Conservation (phyloP, 495 filamentous ascomycete species). For the Penicillium angulare region DNA sequence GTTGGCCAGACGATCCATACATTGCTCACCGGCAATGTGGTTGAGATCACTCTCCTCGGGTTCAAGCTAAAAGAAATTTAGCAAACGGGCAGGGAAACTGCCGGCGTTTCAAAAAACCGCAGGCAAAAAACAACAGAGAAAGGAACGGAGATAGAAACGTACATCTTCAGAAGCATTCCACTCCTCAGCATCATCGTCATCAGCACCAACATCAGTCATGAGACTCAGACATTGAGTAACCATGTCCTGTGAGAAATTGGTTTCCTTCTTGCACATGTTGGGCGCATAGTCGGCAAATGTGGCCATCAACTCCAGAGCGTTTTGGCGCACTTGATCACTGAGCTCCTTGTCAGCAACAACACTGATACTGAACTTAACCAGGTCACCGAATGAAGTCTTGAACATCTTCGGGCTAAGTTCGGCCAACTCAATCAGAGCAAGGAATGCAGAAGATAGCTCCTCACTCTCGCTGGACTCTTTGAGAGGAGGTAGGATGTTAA, state of each 20-base stretch:
- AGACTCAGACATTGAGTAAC: slow-evolving; percentile 97
- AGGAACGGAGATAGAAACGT: slow-evolving; percentile 35
- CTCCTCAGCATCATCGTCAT: slow-evolving; percentile 92
- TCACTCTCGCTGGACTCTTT: slow-evolving; percentile 88
- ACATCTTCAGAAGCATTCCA: slow-evolving; percentile 95
- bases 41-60: slow-evolving; percentile 95
- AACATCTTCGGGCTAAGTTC: slow-evolving; percentile 96
- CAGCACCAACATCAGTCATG: slow-evolving; percentile 97
- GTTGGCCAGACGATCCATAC: slow-evolving; percentile 97
- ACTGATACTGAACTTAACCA: slow-evolving; percentile 87
- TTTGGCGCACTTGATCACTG: slow-evolving; percentile 84
- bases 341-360: slow-evolving; percentile 96
- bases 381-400: slow-evolving; percentile 80
- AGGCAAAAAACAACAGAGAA: slow-evolving; percentile 3
- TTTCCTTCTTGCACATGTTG: slow-evolving; percentile 90
- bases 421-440: slow-evolving; percentile 89
- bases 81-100: neutral
- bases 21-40: slow-evolving; percentile 97
- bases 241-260: slow-evolving; percentile 89
- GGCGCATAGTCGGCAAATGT: slow-evolving; percentile 96
- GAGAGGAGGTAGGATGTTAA: slow-evolving; percentile 90
- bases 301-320: slow-evolving; percentile 93
- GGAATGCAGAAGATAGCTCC: slow-evolving; percentile 80
- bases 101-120: too few relatives aligned
- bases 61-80: slow-evolving; percentile 61